Conservation (phyloP, 2,329 filamentous ascomycete species). For the Lecanoromycetidae sp. region DNA sequence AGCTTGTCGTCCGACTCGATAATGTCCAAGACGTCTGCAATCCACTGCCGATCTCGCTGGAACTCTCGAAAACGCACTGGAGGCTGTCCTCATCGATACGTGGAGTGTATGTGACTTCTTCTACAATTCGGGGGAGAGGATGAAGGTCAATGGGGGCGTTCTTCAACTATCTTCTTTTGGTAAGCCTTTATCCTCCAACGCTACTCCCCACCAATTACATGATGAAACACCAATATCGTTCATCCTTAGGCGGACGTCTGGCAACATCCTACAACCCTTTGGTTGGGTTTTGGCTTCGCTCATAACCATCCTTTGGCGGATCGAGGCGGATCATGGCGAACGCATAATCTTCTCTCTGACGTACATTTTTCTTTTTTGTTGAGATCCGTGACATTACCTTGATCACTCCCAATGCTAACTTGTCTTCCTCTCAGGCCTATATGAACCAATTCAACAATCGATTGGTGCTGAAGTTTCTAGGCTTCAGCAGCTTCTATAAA, state of each 20-base stretch:
- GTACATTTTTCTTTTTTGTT: not conserved
- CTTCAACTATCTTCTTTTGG: too few relatives aligned
- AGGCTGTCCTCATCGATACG: too few relatives aligned
- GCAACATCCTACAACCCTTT: slow-evolving; percentile 19
- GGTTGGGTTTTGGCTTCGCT: slow-evolving; percentile 10
- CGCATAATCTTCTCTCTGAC: slow-evolving; percentile 19
- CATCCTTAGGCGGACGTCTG: slow-evolving; percentile 81
- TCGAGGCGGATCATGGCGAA: slow-evolving; percentile 14
- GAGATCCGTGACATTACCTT: not conserved
- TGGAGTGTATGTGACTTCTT: too few relatives aligned
- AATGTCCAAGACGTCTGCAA: too few relatives aligned
- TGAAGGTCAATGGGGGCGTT: too few relatives aligned
- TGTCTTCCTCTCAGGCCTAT: not conserved
- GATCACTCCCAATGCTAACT: not conserved
- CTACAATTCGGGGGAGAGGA: too few relatives aligned
- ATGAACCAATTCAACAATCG: too few relatives aligned
- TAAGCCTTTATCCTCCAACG: not conserved
- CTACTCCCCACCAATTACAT: slow-evolving; percentile 30
- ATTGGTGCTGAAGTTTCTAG: too few relatives aligned
- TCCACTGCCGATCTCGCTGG: too few relatives aligned
- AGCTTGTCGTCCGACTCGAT: too few relatives aligned
- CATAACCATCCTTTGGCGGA: slow-evolving; percentile 9
- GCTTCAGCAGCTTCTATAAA: too few relatives aligned
- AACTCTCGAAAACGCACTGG: too few relatives aligned
- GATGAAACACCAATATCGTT: slow-evolving; percentile 88